Percentiles rank a stretch among this genome's conserved stretches.
These are phyloP conservation scores for Ceratonia siliqua DNA, from an alignment of 306 rosid species.

Conservation along the genomic window DNA sequence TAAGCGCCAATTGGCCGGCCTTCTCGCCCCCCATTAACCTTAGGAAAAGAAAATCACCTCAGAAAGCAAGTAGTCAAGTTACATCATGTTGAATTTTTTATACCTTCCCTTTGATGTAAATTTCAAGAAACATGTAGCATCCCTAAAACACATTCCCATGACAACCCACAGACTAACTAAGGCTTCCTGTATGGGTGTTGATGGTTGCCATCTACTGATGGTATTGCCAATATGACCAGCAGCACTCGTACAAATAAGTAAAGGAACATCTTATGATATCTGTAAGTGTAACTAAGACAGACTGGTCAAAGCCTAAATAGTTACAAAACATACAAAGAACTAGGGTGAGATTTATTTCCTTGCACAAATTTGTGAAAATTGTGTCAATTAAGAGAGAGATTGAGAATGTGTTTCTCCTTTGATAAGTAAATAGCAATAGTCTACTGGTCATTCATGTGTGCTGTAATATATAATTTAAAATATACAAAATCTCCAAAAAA, in stretches of 20 bases:
- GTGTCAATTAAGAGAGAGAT: too few species aligned
- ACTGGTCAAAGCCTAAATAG: not conserved
- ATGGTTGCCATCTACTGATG: not conserved
- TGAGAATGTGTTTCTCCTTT: too few species aligned
- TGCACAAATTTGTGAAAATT: not conserved
- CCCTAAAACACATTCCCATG: not conserved
- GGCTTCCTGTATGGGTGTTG: not conserved
- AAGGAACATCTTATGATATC: not conserved
- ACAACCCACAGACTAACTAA: not conserved
- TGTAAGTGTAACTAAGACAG: not conserved
- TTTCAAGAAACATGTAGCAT: not conserved
- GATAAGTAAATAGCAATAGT: not conserved
- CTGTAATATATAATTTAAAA: not conserved
- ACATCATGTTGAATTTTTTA: constrained; percentile 14
- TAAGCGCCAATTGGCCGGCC: constrained; percentile 94
- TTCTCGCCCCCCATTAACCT: constrained; percentile 94
- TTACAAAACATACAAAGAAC: not conserved
- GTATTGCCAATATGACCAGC: constrained; percentile 9
- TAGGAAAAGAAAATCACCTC: not conserved
- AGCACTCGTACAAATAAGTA: not conserved
- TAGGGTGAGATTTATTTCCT: not conserved
- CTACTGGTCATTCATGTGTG: not conserved
- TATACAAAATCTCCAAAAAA: not conserved
- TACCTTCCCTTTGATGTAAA: constrained; percentile 9
- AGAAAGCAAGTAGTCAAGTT: constrained; percentile 1